Evolutionary conservation across 805 yeast genomes (phyloP), one percentile per base, ranked within the genome.

Genomic region (Wickerhamiella allomyrinae): DNA sequence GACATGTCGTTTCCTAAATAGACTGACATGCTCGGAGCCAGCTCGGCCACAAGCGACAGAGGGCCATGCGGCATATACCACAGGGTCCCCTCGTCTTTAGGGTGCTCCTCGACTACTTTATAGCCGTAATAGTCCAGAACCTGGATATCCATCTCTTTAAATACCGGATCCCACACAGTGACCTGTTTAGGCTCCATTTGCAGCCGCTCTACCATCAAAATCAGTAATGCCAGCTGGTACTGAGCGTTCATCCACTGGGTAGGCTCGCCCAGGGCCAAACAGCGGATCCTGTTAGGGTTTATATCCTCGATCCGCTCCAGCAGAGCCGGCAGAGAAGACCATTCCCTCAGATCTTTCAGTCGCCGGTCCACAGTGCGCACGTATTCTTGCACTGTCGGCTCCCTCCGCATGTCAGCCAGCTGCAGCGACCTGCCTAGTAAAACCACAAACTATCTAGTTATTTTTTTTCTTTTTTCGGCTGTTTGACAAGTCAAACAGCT

Each of bases 41-140:
- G 46, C 7, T 34, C 17, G 14, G 53, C 52, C 5, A 55, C 51
- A 3, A 63, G 48, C 1, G 52, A 41, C 31, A 78, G 57, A 1
- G 85, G 83, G 0, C 87, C 89, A 60, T 82, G 94, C 0, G 93
- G 93, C 37, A 82, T 64, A 52, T 73, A 81, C 55, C 63, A 79
- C 2, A 82, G 57, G 1, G 34, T 5, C 3, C 34, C 41, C 0
- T 67, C 61, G 1, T 47, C 34, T 8, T 41, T 40, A 14, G 42
- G 50, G 19, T 54, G 46, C 5, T 48, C 51, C 23, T 58, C 61
- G 7, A 48, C 52, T 5, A 62, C 57, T 2, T 50, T 34, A 10
- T 56, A 42, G 1, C 59, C 60, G 29, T 53, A 43, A 2, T 42
- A 40, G 5, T 46, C 34, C 7, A 75, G 57, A 17, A 63, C 40